Base-by-base conservation (phyloP, 208 protist genomes). In the Crithidia bombi region DNA sequence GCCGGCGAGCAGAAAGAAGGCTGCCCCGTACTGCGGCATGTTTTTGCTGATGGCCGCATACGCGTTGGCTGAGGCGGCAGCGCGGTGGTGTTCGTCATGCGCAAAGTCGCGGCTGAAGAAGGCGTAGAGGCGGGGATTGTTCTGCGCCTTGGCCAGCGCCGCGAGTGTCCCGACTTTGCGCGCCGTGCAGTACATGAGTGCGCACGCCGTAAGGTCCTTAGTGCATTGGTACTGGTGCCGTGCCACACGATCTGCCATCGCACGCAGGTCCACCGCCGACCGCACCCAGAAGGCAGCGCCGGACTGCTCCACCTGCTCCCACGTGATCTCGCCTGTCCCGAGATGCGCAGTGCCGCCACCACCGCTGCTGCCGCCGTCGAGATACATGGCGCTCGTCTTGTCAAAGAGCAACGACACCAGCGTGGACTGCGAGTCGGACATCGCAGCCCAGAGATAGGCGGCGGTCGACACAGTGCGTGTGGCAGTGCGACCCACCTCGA, bases 1-100 rank as follows among this genome's bases (percentile, higher is more conserved):
- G 12, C 89, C 94, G 17, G 94, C 97, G 14, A 98, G 80, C 19
- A 98, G 41, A 62, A 98, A 98, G 81, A 97, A 98, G 36, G 95
- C 92, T 0, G 91, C 89, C 36, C 91, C 94, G 78, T 97, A 97
- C 26, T 83, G 49, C 26, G 83, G 78, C 69, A 94, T 75, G 56
- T 90, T 92, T 73, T 97, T 98, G 51, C 89, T 78, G 6, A 98
- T 76, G 1, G 95, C 87, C 23, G 85, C 86, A 65, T 91, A 98
- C 11, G 93, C 97, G 79, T 98, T 98, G 15, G 94, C 91, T 2
- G 81, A 77, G 28, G 96, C 95, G 12, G 90, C 91, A 14, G 69
- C 61, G 44, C 82, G 84, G 75, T 96, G 81, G 35, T 82, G 78
- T 51, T 75, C 62, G 32, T 81, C 70, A 7, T 87, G 69, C 15